A percentile compares a stretch with the other conserved stretches of the same genome.
Conservation (phyloP, 164 flowering plant genomes). For the Nelumbo lutea region DNA sequence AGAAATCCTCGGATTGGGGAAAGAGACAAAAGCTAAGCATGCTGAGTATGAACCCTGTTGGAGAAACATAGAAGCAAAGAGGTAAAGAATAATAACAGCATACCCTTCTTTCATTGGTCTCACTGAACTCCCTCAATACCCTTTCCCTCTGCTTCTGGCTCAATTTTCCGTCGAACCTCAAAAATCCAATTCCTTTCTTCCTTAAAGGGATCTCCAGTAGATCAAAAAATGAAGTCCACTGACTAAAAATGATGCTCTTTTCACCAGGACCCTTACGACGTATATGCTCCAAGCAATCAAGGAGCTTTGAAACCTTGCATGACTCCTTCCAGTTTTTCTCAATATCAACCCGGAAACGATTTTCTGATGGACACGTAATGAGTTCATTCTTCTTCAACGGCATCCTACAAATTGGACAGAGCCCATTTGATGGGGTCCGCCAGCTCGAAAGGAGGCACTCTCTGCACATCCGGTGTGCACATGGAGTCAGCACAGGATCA, state of each 20-base stretch:
- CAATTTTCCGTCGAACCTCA: constrained; percentile 70
- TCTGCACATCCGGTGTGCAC: constrained; percentile 80
- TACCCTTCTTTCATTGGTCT: constrained; percentile 48
- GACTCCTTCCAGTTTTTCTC: constrained; percentile 73
- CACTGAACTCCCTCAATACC: constrained; percentile 66
- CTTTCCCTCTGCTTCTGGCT: constrained; percentile 55
- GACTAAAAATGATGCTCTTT: constrained; percentile 80
- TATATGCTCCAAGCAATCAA: constrained; percentile 48
- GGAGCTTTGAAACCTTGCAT: constrained; percentile 53
- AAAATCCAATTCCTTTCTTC: constrained; percentile 43
- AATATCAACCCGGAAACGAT: constrained; percentile 47
- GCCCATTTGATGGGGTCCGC: constrained; percentile 40
- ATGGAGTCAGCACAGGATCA: constrained; percentile 73
- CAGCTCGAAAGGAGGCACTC: constrained; percentile 78
- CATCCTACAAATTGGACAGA: constrained; percentile 68
- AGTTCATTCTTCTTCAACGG: constrained; percentile 45
- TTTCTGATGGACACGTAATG: constrained; percentile 69
- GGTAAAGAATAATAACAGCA: background rate
- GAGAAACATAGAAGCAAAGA: background rate
- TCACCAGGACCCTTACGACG: constrained; percentile 35
- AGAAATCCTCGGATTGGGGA: background rate
- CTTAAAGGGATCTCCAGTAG: constrained; percentile 60
- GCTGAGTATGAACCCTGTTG: too few relatives aligned
- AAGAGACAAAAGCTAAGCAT: background rate
- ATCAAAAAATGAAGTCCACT: constrained; percentile 86